These are phyloP conservation scores for Dacryopinax primogenitus DNA, from an alignment of 768 basidiomycete genomes.

Conservation along the genomic window DNA sequence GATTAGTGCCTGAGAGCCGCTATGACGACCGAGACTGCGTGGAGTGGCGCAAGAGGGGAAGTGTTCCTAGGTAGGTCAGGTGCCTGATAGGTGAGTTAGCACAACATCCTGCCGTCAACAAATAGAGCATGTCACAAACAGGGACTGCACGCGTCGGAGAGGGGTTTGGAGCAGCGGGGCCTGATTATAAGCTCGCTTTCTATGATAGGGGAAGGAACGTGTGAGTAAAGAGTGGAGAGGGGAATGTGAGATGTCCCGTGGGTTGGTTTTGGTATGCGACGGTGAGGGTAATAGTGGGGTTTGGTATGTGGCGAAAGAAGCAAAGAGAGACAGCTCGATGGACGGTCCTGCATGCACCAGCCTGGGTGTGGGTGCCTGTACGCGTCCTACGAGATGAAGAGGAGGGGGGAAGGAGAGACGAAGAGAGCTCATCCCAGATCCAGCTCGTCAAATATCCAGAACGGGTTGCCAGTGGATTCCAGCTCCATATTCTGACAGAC, in stretches of 20 bases:
- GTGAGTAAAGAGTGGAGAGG: not conserved
- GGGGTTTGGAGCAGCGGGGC: not conserved
- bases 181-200: not conserved
- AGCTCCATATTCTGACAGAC: not conserved
- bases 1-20: not conserved
- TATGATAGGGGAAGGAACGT: not conserved
- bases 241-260: conserved; percentile 2
- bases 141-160: not conserved
- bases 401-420: not conserved
- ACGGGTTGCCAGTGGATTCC: too few species aligned
- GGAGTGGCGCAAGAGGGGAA: not conserved
- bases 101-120: not conserved
- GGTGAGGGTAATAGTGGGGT: not conserved
- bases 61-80: not conserved
- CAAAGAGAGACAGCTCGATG: not conserved
- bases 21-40: not conserved
- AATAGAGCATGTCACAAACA: not conserved
- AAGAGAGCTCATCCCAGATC: too few species aligned
- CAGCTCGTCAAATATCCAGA: too few species aligned
- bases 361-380: not conserved
- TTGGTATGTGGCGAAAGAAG: not conserved
- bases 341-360: too few species aligned
- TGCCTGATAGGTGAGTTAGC: conserved; percentile 7
- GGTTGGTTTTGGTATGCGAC: not conserved
- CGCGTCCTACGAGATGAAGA: not conserved